Evolutionary conservation across 1,139 yeast genomes (phyloP).

Genomic region (Scheffersomyces lignicola): DNA sequence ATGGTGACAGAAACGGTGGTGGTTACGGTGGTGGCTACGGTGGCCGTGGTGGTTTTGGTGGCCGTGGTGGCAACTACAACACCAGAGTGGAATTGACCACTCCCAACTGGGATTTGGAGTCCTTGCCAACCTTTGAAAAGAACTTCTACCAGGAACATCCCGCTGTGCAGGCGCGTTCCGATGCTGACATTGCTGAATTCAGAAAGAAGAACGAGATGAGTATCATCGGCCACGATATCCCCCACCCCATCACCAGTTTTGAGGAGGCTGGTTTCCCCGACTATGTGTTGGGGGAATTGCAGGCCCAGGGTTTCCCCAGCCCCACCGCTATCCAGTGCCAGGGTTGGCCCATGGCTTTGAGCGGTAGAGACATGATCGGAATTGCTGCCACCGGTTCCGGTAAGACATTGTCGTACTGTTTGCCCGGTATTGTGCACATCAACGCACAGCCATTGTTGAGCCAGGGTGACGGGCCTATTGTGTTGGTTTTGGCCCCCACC

Average conservation of each 20-base stretch:
- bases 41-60: constrained; percentile 26
- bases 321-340: constrained; percentile 98
- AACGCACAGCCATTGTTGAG: constrained; percentile 93
- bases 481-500: constrained; percentile 93
- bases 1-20: constrained; percentile 29
- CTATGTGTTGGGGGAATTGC: constrained; percentile 85
- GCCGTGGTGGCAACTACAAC: constrained; percentile 19
- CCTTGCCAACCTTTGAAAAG: constrained; percentile 89
- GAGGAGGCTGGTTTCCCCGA: constrained; percentile 98
- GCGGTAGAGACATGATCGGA: constrained; percentile 99
- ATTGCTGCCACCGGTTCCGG: constrained; percentile 99
- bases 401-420: constrained; percentile 93
- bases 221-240: constrained; percentile 78
- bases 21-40: constrained; percentile 30
- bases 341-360: constrained; percentile 99
- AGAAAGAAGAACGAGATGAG: constrained; percentile 87
- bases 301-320: constrained; percentile 86
- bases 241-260: constrained; percentile 89
- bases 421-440: constrained; percentile 96
- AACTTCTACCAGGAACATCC: constrained; percentile 90
- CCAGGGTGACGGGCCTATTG: constrained; percentile 97
- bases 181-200: constrained; percentile 69
- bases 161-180: constrained; percentile 70
- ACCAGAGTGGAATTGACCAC: constrained; percentile 57
- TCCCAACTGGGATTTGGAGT: constrained; percentile 78